Evolutionary conservation across 192 early-diverging fungal species (phyloP), one percentile per base, ranked within the genome.

Genomic region (Coemansia sp.): DNA sequence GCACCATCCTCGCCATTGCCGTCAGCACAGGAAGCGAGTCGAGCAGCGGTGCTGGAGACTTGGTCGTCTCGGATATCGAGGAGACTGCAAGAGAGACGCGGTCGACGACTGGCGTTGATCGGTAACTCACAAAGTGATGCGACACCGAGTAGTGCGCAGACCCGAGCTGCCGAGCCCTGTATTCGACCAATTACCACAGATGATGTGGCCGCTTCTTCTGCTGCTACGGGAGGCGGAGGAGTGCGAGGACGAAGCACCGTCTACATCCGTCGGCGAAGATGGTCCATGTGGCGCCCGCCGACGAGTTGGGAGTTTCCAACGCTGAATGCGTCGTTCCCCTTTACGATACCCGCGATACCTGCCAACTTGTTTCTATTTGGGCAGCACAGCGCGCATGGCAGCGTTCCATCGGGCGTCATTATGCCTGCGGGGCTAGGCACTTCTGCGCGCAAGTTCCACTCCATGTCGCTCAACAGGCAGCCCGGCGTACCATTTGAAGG

Each of bases 391-490:
- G 68, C 63, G 4, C 79, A 76, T 35, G 29, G 32, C 35, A 64
- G 62, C 38, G 39, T 73, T 24, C 74, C 74, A 4, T 72, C 73
- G 1, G 79, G 74, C 0, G 79, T 82, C 53, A 73, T 76, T 38
- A 69, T 82, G 74, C 79, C 79, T 15, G 39, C 79, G 11, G 79
- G 79, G 10, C 70, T 82, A 44, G 74, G 74, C 61, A 82, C 74
- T 34, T 47, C 79, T 32, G 79, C 79, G 12, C 79, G 79, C 64
- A 82, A 82, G 56, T 82, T 82, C 61, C 79, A 82, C 68, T 82
- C 79, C 30, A 61, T 71, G 43, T 67, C 79, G 30, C 68, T 82
- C 29, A 73, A 66, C 2, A 68, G 79, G 39, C 79, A 82, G 65
- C 79, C 79, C 3, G 70, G 74, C 27, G 74, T 68, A 38, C 79